Conservation (phyloP, 2,329 filamentous ascomycete genomes). For the Fonsecaea multimorphosa region DNA sequence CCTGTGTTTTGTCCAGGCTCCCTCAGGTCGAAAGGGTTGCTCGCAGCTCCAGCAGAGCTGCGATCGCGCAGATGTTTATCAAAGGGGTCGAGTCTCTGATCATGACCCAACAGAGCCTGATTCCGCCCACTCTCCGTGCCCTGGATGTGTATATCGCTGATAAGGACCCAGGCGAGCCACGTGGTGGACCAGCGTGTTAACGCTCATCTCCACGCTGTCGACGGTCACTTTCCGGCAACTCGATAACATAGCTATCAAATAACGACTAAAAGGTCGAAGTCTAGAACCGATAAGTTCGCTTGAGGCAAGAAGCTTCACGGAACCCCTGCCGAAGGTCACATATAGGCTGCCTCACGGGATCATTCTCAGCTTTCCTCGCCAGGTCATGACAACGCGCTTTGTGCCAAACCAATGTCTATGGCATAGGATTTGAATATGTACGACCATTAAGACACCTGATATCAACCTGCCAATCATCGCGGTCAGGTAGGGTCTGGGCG, state of each 20-base stretch:
- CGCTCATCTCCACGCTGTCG: constrained; percentile 5
- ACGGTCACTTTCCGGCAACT: constrained; percentile 7
- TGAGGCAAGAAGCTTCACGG: background rate
- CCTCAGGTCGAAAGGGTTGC: background rate
- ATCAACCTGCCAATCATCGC: constrained; percentile 1
- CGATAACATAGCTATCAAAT: background rate
- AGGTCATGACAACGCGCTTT: background rate
- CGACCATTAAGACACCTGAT: background rate
- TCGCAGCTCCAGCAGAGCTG: background rate
- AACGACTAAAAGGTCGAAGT: background rate
- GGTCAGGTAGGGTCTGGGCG: background rate
- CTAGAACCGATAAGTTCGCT: background rate
- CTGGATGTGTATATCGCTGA: constrained; percentile 3
- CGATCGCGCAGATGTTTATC: background rate
- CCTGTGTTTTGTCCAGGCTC: background rate
- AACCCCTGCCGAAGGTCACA: background rate
- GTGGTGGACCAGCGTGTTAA: constrained; percentile 1
- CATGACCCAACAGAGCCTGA: background rate
- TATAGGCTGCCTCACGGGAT: background rate
- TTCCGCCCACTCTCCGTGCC: background rate
- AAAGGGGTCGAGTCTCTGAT: background rate
- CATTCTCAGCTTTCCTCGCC: background rate
- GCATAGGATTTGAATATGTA: constrained; percentile 3
- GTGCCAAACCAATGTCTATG: background rate
- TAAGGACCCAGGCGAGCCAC: background rate